These are phyloP conservation scores for Mucor lusitanicus DNA, from an alignment of 371 early-diverging fungal species.

Conservation along the genomic window DNA sequence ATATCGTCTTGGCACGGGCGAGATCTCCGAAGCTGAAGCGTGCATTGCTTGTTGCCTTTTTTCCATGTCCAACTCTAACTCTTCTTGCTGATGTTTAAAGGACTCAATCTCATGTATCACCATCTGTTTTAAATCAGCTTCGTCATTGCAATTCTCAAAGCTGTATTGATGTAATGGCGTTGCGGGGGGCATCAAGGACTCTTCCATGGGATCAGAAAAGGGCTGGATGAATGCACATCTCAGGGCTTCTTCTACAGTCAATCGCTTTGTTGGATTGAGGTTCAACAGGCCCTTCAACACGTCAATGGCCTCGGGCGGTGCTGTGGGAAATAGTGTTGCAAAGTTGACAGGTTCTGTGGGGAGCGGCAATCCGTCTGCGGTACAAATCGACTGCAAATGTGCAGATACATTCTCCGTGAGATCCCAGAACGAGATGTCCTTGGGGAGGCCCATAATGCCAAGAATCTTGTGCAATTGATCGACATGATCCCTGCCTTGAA, in stretches of 20 bases:
- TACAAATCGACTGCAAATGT: conserved; percentile 31
- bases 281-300: conserved; percentile 77
- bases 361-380: conserved; percentile 48
- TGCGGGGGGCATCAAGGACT: conserved; percentile 9
- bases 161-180: conserved; percentile 16
- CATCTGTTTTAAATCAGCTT: conserved; percentile 17
- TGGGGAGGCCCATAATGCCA: conserved; percentile 84
- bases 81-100: conserved; percentile 12
- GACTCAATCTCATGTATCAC: conserved; percentile 25
- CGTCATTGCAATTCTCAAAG: conserved; percentile 22
- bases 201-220: conserved; percentile 29
- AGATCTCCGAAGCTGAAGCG: neutral
- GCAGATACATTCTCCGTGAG: conserved; percentile 21
- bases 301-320: conserved; percentile 67
- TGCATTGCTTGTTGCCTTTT: neutral
- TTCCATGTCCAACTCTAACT: neutral
- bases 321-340: conserved; percentile 37
- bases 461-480: conserved; percentile 93
- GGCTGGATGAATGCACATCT: conserved; percentile 72
- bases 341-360: conserved; percentile 29
- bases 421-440: conserved; percentile 68
- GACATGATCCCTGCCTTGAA: conserved; percentile 77
- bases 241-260: conserved; percentile 82
- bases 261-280: conserved; percentile 87
- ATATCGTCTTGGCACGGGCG: neutral